Conservation (phyloP, 148 eudicot species). For the Tetragonia tetragonoides region DNA sequence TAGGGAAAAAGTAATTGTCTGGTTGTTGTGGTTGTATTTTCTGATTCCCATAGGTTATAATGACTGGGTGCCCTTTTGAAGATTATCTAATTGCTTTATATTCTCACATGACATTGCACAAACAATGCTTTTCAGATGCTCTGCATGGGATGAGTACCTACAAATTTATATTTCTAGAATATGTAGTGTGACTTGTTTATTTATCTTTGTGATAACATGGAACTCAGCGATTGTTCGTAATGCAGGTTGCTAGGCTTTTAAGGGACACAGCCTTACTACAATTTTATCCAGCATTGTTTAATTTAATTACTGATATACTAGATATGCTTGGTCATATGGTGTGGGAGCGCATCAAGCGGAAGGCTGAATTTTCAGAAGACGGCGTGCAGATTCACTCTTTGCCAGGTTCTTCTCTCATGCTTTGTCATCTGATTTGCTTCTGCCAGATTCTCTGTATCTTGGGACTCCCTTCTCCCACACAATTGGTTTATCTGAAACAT, state of each 20-base stretch:
- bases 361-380: conserved; percentile 56
- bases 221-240: conserved; percentile 15
- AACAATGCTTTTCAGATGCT: background rate
- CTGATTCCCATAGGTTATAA: no score
- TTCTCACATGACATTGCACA: background rate
- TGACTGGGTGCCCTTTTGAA: no score
- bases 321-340: conserved; percentile 79
- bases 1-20: no score
- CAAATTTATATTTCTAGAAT: background rate
- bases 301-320: conserved; percentile 67
- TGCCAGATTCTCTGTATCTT: background rate
- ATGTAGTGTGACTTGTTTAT: background rate
- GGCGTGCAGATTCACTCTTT: conserved; percentile 43
- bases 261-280: conserved; percentile 58
- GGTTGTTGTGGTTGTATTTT: no score
- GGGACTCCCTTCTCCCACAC: background rate
- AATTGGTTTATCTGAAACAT: conserved; percentile 16
- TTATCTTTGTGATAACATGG: background rate
- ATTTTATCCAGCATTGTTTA: conserved; percentile 76
- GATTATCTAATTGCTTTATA: background rate
- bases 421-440: background rate
- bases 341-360: conserved; percentile 70
- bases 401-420: conserved; percentile 41
- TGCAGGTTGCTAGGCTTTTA: conserved; percentile 76
- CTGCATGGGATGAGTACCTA: background rate